A percentile compares a stretch with the other conserved stretches of the same genome.
Conservation (phyloP, 1,139 yeast species). For the Scheffersomyces titani region DNA sequence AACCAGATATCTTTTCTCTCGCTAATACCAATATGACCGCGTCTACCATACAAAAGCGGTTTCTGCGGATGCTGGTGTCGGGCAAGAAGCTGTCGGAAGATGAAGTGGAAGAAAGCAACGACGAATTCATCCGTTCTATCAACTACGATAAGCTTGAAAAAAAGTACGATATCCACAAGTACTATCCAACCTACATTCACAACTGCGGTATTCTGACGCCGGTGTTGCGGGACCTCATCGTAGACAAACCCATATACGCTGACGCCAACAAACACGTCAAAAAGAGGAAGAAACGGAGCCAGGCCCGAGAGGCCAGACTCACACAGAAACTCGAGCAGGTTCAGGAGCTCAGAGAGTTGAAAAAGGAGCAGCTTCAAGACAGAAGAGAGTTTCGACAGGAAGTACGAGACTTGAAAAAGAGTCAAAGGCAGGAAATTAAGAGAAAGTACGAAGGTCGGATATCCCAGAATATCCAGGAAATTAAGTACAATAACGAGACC, state of each 20-base stretch:
- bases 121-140: slow-evolving; percentile 23
- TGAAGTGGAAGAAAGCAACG: not conserved
- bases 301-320: slow-evolving; percentile 7
- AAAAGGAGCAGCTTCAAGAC: not conserved
- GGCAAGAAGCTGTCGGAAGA: not conserved
- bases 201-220: slow-evolving; percentile 43
- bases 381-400: slow-evolving; percentile 7
- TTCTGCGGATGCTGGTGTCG: not conserved
- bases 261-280: slow-evolving; percentile 41
- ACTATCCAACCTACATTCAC: slow-evolving; percentile 43
- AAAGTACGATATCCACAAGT: slow-evolving; percentile 37
- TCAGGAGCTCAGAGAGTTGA: slow-evolving; percentile 4
- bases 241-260: slow-evolving; percentile 42
- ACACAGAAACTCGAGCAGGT: slow-evolving; percentile 2
- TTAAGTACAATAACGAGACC: slow-evolving; percentile 10
- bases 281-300: slow-evolving; percentile 14
- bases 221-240: slow-evolving; percentile 32
- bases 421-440: slow-evolving; percentile 11
- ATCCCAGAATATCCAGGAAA: slow-evolving; percentile 8
- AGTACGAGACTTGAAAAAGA: slow-evolving; percentile 5
- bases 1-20: not conserved
- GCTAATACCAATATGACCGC: not conserved
- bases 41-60: not conserved
- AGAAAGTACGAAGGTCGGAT: slow-evolving; percentile 7
- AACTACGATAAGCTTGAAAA: slow-evolving; percentile 41